Evolutionary conservation across 129 eudicot genomes (phyloP).

Genomic region (Arctium minus): DNA sequence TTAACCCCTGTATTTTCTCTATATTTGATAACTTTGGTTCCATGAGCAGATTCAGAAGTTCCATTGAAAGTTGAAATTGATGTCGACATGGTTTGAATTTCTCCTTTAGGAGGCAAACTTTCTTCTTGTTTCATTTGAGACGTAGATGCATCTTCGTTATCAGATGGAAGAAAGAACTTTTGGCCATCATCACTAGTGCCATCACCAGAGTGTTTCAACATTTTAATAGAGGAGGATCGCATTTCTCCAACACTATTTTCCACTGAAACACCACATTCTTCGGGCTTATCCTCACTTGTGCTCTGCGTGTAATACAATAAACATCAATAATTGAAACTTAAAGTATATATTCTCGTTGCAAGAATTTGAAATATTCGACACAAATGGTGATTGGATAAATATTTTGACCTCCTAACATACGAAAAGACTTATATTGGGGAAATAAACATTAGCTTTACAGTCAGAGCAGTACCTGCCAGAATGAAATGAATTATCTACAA

Average conservation of each 20-base stretch:
- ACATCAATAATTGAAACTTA: constrained; percentile 11
- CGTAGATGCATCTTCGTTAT: constrained; percentile 28
- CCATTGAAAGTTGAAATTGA: constrained; percentile 37
- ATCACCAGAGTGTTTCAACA: constrained; percentile 34
- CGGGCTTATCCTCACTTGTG: constrained; percentile 42
- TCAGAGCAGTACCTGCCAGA: not conserved
- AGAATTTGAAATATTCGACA: not conserved
- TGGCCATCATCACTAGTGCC: constrained; percentile 21
- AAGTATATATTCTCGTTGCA: not conserved
- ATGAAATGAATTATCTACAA: not conserved
- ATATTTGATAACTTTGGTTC: constrained; percentile 23
- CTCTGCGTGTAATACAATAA: constrained; percentile 42
- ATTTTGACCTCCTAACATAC: not conserved
- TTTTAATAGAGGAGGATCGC: constrained; percentile 28
- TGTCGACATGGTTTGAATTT: constrained; percentile 36
- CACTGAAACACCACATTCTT: constrained; percentile 34
- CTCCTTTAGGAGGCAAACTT: constrained; percentile 33
- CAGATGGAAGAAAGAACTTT: constrained; percentile 13
- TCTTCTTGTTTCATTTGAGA: constrained; percentile 48
- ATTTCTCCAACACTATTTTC: constrained; percentile 40
- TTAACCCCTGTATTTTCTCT: constrained; percentile 29
- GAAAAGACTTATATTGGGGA: not conserved
- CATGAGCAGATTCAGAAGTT: constrained; percentile 34
- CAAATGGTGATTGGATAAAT: not conserved
- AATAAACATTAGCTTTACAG: not conserved